Evolutionary conservation across 2,329 filamentous ascomycete genomes (phyloP).

Genomic region (Diaporthe australafricana): DNA sequence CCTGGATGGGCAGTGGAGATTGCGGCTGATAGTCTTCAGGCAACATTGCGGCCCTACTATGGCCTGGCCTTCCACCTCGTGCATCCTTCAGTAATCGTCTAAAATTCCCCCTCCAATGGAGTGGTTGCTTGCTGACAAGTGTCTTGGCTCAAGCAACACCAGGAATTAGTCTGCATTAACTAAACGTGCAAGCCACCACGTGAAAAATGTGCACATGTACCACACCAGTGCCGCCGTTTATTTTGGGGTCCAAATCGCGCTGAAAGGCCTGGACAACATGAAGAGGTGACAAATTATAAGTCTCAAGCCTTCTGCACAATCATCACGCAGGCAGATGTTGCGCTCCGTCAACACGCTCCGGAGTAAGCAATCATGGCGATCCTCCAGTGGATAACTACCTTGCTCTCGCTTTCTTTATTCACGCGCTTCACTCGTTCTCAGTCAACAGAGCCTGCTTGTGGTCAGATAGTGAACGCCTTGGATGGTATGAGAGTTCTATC

Average conservation of each 20-base stretch:
- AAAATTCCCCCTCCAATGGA: background rate
- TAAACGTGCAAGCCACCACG: background rate
- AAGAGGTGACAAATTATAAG: background rate
- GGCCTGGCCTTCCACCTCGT: background rate
- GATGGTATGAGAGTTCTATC: background rate
- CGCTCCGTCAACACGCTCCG: background rate
- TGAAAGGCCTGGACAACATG: background rate
- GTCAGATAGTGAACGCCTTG: background rate
- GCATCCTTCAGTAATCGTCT: background rate
- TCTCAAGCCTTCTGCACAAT: background rate
- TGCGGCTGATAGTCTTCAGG: slow-evolving; percentile 9
- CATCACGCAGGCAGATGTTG: too few relatives aligned
- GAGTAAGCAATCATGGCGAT: background rate
- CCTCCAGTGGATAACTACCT: background rate
- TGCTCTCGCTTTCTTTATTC: background rate
- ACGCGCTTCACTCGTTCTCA: background rate
- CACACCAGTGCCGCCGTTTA: background rate
- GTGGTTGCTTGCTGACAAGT: background rate
- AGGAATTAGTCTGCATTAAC: background rate
- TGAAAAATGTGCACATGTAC: background rate
- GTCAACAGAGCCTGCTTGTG: slow-evolving; percentile 4
- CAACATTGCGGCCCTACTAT: background rate
- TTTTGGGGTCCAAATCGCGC: background rate
- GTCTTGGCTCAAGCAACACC: background rate
- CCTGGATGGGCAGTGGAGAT: background rate